A percentile compares a stretch with the other conserved stretches of the same genome.
phyloP scores from a whole-genome alignment of 768 basidiomycete genomes.

The Clitopilus hobsonii region DNA sequence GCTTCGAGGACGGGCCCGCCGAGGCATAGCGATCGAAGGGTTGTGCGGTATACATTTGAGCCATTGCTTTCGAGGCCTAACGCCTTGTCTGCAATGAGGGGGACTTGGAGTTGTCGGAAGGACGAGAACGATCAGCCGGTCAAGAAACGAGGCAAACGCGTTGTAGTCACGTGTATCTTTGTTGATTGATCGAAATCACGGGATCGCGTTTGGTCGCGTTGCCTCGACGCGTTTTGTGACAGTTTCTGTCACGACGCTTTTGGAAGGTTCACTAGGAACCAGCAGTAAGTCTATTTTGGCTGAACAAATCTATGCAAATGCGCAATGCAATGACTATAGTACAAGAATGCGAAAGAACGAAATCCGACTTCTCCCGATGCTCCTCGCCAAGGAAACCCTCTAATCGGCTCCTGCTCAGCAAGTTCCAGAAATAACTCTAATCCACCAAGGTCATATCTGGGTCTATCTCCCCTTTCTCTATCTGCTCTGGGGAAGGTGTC shows the following conservation, averaged over 20 bases:
- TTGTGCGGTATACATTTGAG: conserved; percentile 30
- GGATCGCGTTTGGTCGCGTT: conserved; percentile 13
- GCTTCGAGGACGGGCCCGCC: conserved; percentile 18
- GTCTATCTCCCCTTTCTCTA: no score
- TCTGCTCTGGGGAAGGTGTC: no score
- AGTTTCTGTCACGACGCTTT: not conserved
- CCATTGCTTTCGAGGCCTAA: conserved; percentile 28
- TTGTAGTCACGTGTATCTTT: conserved; percentile 18
- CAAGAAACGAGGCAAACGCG: conserved; percentile 20
- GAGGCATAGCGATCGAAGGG: conserved; percentile 25
- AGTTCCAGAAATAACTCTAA: no score
- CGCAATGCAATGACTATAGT: no score
- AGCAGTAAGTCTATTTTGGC: no score
- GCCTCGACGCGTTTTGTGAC: not conserved
- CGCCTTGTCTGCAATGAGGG: conserved; percentile 18
- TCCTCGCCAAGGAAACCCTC: no score
- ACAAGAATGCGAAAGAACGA: no score
- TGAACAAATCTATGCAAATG: no score
- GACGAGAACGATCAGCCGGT: not conserved
- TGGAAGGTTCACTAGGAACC: no score
- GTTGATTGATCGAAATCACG: conserved; percentile 10
- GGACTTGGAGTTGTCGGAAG: conserved; percentile 4
- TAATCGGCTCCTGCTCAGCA: no score
- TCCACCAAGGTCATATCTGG: no score
- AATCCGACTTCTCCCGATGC: no score